Evolutionary conservation across 140 eudicot species (phyloP).

Genomic region (Bidens hawaiensis): DNA sequence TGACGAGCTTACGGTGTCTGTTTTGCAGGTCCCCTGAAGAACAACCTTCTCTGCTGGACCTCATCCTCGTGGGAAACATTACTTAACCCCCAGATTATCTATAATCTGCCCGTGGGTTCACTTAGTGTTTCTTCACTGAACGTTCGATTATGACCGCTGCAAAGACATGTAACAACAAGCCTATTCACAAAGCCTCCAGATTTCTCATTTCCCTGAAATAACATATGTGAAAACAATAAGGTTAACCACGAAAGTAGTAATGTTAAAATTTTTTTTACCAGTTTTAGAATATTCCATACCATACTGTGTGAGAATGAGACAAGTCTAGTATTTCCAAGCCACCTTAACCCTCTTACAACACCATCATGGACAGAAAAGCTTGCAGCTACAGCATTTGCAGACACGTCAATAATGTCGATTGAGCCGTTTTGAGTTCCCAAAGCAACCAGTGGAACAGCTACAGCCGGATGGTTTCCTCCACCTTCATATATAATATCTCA

Average conservation of each 20-base stretch:
- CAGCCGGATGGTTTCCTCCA: slow-evolving; percentile 96
- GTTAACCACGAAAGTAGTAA: slow-evolving; percentile 1
- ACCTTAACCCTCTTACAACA: slow-evolving; percentile 91
- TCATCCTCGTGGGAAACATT: too few relatives aligned
- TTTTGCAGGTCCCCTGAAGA: too few relatives aligned
- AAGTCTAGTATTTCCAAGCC: slow-evolving; percentile 98
- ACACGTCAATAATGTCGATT: slow-evolving; percentile 76
- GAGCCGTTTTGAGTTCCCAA: slow-evolving; percentile 94
- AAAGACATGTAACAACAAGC: slow-evolving; percentile 89
- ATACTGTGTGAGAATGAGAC: slow-evolving; percentile 85
- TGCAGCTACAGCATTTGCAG: slow-evolving; percentile 92
- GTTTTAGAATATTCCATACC: slow-evolving; percentile 37
- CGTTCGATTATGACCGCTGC: slow-evolving; percentile 92
- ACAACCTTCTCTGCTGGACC: too few relatives aligned
- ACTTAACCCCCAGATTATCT: too few relatives aligned
- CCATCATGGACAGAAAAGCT: slow-evolving; percentile 79
- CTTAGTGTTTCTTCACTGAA: too few relatives aligned
- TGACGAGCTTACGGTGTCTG: too few relatives aligned
- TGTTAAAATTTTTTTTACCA: not conserved
- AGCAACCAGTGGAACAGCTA: slow-evolving; percentile 93
- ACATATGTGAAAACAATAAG: slow-evolving; percentile 1
- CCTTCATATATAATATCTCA: too few relatives aligned
- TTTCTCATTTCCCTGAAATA: slow-evolving; percentile 73
- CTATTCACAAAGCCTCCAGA: slow-evolving; percentile 80
- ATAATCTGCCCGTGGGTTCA: too few relatives aligned